Conservation (phyloP, 441 rosid genomes). For the Omphalea diandra region DNA sequence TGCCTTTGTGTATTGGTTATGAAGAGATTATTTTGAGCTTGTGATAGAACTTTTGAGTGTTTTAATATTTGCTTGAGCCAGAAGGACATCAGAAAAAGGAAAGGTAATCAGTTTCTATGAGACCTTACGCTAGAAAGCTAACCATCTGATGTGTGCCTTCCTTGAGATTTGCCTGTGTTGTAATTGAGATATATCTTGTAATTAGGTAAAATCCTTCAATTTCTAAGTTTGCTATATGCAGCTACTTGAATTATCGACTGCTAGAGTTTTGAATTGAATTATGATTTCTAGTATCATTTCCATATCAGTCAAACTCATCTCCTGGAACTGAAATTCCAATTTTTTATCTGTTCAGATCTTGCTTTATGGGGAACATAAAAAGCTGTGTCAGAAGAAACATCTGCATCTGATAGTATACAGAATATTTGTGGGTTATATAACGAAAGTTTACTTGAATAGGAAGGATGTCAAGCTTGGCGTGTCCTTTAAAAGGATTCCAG, state of each 20-base stretch:
- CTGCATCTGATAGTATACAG: no score
- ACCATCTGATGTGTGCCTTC: conserved; percentile 30
- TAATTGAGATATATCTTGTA: conserved; percentile 38
- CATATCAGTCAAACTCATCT: neutral
- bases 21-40: conserved; percentile 24
- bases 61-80: conserved; percentile 25
- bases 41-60: conserved; percentile 35
- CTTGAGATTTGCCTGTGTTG: conserved; percentile 29
- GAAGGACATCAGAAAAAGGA: conserved; percentile 18
- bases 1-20: conserved; percentile 21
- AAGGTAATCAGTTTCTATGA: conserved; percentile 25
- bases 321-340: neutral
- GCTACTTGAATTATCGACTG: conserved; percentile 28
- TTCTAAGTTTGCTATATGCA: conserved; percentile 32
- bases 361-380: neutral
- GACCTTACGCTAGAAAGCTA: conserved; percentile 40
- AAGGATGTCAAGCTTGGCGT: neutral
- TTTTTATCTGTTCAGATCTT: neutral
- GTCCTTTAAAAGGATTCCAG: neutral
- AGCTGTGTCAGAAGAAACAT: no score
- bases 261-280: conserved; percentile 24
- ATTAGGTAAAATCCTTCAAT: conserved; percentile 30
- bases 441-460: neutral
- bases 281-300: neutral
- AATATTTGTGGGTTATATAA: no score